These are phyloP conservation scores for Mucor mucedo DNA, from an alignment of 371 early-diverging fungal species.

Conservation along the genomic window DNA sequence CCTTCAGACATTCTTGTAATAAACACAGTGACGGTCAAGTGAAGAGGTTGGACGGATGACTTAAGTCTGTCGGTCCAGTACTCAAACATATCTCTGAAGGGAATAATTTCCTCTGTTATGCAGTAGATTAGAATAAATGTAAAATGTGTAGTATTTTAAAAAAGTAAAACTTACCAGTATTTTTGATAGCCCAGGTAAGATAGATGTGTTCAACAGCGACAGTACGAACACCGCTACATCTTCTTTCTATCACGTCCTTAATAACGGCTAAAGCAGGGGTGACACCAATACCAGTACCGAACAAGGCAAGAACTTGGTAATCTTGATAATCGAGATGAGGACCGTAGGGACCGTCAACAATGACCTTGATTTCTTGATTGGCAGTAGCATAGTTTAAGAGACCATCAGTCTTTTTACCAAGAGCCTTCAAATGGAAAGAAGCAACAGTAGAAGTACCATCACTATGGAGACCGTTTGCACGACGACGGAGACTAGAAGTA, in stretches of 20 bases:
- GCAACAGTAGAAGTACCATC: constrained; percentile 24
- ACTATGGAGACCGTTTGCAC: constrained; percentile 7
- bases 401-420: constrained; percentile 39
- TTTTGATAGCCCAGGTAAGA: constrained; percentile 46
- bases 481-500: constrained; percentile 27
- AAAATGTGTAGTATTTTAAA: too few species aligned
- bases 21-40: constrained; percentile 34
- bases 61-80: constrained; percentile 33
- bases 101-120: constrained; percentile 31
- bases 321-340: constrained; percentile 48
- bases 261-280: constrained; percentile 50
- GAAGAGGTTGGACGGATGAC: constrained; percentile 27
- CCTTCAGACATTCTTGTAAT: constrained; percentile 39
- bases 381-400: constrained; percentile 18
- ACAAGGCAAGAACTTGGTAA: constrained; percentile 35
- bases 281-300: constrained; percentile 51
- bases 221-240: constrained; percentile 42
- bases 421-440: constrained; percentile 48
- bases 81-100: constrained; percentile 40
- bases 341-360: constrained; percentile 55
- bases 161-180: too few species aligned
- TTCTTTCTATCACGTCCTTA: constrained; percentile 47
- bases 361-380: constrained; percentile 24
- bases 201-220: constrained; percentile 46
- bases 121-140: too few species aligned